Evolutionary conservation across 371 early-diverging fungal genomes (phyloP), one percentile per base, ranked within the genome.

Genomic region (Mucor racemosus): DNA sequence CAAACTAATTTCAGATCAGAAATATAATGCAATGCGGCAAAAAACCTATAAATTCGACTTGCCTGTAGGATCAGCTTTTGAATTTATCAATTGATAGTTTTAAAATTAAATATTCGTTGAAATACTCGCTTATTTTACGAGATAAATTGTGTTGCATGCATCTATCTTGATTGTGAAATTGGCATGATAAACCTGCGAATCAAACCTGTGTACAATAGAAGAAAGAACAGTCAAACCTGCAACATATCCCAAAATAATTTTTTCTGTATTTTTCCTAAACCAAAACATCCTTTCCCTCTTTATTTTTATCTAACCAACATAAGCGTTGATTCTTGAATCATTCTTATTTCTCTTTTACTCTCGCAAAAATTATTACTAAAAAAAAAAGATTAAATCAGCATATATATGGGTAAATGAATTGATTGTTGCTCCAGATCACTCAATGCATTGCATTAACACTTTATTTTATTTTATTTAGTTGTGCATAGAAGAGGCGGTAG

Each of bases 401-500:
- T 53, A 21, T 53, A 21, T 13, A 53, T 53, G 53, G 53, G 53
- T 53, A 53, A 26, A 21, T 19, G 9, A 11, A 50, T 2, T 9
- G 53, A 53, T 31, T 26, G 11, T 38, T 11, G 38, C 38, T 9
- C 38, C 11, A 14, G 31, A 53, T 31, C 26, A 14, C 11, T 5
- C 19, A 1, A 26, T 26, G 31, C 53, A 11, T 53, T 53, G 53
- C 53, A 53, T 53, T 53, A 31, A 53, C 53, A 21, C 26, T 21
- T 10, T 19, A 7, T 19, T 58, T 10, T 19, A 7, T 19, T 58
- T 5, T 41, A 5, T n/a, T 14, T 14, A 66, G 66, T 54, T 44
- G 50, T 36, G 40, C 66, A 66, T 44, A 66, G 61, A 55, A 66
- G 66, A 66, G 55, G 66, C 33, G 66, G 66, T 55, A 40, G 66